Evolutionary conservation across 164 flowering plant genomes (phyloP).

Genomic region (Chimonanthus praecox): DNA sequence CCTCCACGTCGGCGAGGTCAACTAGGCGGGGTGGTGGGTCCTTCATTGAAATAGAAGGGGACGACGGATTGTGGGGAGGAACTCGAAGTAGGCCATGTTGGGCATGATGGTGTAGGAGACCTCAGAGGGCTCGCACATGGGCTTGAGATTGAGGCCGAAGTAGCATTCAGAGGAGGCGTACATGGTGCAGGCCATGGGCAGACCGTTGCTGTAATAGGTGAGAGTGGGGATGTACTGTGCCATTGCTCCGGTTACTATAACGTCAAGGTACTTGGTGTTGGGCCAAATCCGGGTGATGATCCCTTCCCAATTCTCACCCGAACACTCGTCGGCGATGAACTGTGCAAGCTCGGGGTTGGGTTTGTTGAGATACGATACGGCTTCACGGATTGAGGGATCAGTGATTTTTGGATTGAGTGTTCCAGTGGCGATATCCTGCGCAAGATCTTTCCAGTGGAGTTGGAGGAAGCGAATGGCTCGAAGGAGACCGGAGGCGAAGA

Average conservation of each 20-base stretch:
- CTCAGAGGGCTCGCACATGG: constrained; percentile 57
- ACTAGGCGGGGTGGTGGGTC: constrained; percentile 33
- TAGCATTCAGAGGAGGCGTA: constrained; percentile 83
- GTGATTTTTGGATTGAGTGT: constrained; percentile 43
- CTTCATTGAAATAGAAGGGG: constrained; percentile 7
- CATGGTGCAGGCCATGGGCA: constrained; percentile 70
- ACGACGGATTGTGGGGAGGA: constrained; percentile 40
- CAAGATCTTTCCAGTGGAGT: constrained; percentile 45
- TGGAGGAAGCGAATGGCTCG: constrained; percentile 72
- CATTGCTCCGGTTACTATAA: constrained; percentile 83
- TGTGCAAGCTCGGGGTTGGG: constrained; percentile 50
- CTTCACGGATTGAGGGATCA: constrained; percentile 31
- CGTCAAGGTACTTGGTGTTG: constrained; percentile 74
- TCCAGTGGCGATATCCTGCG: constrained; percentile 48
- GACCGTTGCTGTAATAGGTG: constrained; percentile 55
- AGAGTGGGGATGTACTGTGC: constrained; percentile 77
- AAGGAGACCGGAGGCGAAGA: constrained; percentile 79
- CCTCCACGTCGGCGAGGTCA: constrained; percentile 51
- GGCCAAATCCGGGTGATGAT: constrained; percentile 75
- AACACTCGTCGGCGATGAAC: constrained; percentile 42
- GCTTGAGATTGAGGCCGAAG: constrained; percentile 63
- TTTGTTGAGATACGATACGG: constrained; percentile 28
- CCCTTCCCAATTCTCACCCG: constrained; percentile 48
- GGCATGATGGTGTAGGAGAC: constrained; percentile 81
- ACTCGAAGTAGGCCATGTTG: constrained; percentile 75